phyloP scores from a whole-genome alignment of 2,329 filamentous ascomycete species.

The Alternaria solani region DNA sequence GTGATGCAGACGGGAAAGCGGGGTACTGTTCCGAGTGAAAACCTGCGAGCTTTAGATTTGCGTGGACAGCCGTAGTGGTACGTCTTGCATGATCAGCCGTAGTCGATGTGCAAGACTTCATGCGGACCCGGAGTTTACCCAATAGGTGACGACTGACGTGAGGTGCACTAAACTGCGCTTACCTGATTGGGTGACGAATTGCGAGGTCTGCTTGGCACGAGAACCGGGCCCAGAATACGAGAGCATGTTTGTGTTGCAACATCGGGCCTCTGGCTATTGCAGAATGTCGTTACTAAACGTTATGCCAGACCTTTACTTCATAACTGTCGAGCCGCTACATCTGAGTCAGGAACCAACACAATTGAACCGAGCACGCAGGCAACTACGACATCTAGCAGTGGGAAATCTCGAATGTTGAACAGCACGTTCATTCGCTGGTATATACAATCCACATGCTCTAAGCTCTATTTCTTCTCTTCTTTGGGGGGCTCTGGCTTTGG shows the following conservation, averaged over 20 bases:
- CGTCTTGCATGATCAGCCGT: conserved; percentile 11
- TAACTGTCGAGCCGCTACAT: neutral
- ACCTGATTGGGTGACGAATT: conserved; percentile 17
- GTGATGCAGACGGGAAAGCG: conserved; percentile 28
- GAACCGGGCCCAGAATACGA: neutral
- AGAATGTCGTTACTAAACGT: neutral
- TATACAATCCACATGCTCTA: conserved; percentile 50
- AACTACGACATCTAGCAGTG: neutral
- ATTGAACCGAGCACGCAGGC: neutral
- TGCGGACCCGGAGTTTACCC: neutral
- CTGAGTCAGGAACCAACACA: neutral
- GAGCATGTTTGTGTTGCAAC: neutral
- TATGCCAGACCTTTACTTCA: neutral
- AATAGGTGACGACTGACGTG: neutral
- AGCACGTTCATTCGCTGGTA: conserved; percentile 44
- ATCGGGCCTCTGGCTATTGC: neutral
- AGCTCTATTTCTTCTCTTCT: conserved; percentile 85
- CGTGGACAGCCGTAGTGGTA: neutral
- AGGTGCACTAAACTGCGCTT: conserved; percentile 10
- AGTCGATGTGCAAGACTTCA: conserved; percentile 5
- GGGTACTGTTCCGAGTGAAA: conserved; percentile 34
- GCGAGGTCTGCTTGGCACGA: conserved; percentile 26
- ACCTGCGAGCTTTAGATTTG: conserved; percentile 20
- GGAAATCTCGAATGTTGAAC: conserved; percentile 17
- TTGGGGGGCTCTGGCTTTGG: conserved; percentile 89